Evolutionary conservation across 2,329 filamentous ascomycete species (phyloP).

Genomic region (Phyllosticta citrichinensis): DNA sequence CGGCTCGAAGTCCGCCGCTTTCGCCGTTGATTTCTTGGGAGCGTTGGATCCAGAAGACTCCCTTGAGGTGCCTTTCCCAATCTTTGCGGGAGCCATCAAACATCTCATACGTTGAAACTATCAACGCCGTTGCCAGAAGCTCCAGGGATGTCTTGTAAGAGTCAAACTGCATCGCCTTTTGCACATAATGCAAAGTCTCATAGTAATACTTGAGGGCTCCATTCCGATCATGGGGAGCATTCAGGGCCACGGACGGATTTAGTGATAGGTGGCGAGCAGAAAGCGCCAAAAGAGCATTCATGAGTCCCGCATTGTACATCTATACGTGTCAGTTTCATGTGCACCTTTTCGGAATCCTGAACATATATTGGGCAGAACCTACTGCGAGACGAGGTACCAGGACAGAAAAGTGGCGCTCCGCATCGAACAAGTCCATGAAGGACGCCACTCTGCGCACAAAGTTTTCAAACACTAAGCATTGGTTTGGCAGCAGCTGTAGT

Average conservation of each 20-base stretch:
- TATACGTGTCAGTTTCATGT: neutral
- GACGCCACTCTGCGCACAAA: conserved; percentile 28
- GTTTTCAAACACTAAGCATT: conserved; percentile 25
- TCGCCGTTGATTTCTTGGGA: conserved; percentile 52
- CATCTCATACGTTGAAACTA: conserved; percentile 58
- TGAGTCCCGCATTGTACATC: conserved; percentile 44
- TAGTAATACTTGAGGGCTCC: conserved; percentile 47
- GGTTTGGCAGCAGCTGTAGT: neutral
- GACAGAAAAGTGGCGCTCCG: conserved; percentile 27
- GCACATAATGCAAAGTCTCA: conserved; percentile 52
- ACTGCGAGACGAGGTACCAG: conserved; percentile 20
- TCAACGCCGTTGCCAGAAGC: conserved; percentile 47
- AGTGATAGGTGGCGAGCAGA: conserved; percentile 42
- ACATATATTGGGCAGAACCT: neutral
- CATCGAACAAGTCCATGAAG: conserved; percentile 37
- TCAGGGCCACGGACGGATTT: conserved; percentile 16
- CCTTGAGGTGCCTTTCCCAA: conserved; percentile 54
- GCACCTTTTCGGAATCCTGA: neutral
- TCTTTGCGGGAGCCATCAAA: conserved; percentile 45
- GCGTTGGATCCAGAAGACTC: conserved; percentile 58
- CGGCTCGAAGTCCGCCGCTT: conserved; percentile 44
- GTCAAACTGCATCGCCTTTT: conserved; percentile 47
- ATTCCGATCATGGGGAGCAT: conserved; percentile 18
- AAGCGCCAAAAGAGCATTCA: conserved; percentile 50
- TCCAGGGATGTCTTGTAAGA: conserved; percentile 49